Base-by-base conservation (phyloP, 2,329 filamentous ascomycete genomes). In the Talaromyces marneffei region DNA sequence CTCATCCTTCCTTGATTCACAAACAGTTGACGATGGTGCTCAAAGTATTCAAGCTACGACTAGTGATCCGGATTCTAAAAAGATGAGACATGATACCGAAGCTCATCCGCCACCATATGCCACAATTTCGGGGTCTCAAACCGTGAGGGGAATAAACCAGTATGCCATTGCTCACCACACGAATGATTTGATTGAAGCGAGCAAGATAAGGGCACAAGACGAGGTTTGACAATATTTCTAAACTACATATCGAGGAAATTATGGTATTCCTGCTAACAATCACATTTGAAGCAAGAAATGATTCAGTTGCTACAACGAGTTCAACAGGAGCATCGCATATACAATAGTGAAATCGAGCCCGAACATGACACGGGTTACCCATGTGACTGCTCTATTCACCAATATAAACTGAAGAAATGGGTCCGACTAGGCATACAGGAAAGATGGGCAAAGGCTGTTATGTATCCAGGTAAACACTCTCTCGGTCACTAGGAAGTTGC, bases 321-420 rank as follows among this genome's bases (percentile, higher is more conserved):
- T 3, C 78, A 80, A 59, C 68, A 68, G 12, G 59, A 68, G 35
- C 74, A 75, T 65, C 59, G 65, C 12, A 78, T 80, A 44, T 81
- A 76, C 68, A 80, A 80, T 63, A 70, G 68, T 54, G 78, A 80
- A 55, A 75, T 80, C 44, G 78, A 80, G 64, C 79, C 79, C 9
- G 78, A 80, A 59, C 78, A 80, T 62, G 77, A 80, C 8, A 66
- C 69, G 10, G 75, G 77, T 4, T 72, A 70, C 61, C 69, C 67
- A 29, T 80, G 79, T 64, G 59, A 59, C 40, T 80, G 79, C 62
- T 60, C 68, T 1, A 75, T 80, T 48, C 77, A 79, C 62, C 63
- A 69, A 25, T 80, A 79, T 63, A 64, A 73, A 56, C 63, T 62
- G 16, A 67, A 63, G 50, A 79, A 79, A 64, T 66, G 67, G 58